Evolutionary conservation across 331 rosid species (phyloP), one percentile per base, ranked within the genome.

Genomic region (Erythrophleum ivorense): DNA sequence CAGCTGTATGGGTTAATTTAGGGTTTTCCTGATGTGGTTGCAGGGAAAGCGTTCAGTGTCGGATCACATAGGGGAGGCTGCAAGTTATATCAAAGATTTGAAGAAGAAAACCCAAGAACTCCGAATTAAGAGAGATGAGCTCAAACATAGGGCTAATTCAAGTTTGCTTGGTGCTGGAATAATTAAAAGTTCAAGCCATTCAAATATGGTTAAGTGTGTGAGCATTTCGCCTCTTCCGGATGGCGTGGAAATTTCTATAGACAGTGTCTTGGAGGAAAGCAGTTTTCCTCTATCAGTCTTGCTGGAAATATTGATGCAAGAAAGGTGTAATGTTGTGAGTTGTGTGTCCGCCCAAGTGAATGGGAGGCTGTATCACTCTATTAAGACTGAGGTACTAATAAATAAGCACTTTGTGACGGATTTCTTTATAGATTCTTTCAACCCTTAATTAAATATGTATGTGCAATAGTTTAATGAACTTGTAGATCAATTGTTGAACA

Each of bases 31-130:
- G 74, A 50, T 48, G 38, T 81, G 52, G 71, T 79, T 62, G 6
- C 82, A 81, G 88, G 88, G 85, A 74, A 85, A 85, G 75, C 81
- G 81, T 81, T 85, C 88, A 16, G 78, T 71, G 41, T 66, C 83
- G 6, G 88, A 85, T 73, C 81, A 78, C 65, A 77, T 85, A 73
- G 81, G 75, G 2, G 81, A 49, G 75, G 85, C 88, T 9, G 83
- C 76, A 78, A 85, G 36, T 73, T 81, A 85, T 73, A 52, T 85
- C 5, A 57, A 73, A 50, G 6, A 3, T 73, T 50, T 85, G 85
- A 58, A 78, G 83, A 50, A 85, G 19, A 81, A 78, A 13, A 68
- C 48, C 58, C 38, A 52, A 29, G 75, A 43, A 38, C 83, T 85
- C 2, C 49, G 73, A 58, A 24, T 33, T 5, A 85, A 78, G 81